Percentiles rank a stretch among this genome's conserved stretches.
These are phyloP conservation scores for Quercus parvula DNA, from an alignment of 306 rosid genomes.

Conservation along the genomic window DNA sequence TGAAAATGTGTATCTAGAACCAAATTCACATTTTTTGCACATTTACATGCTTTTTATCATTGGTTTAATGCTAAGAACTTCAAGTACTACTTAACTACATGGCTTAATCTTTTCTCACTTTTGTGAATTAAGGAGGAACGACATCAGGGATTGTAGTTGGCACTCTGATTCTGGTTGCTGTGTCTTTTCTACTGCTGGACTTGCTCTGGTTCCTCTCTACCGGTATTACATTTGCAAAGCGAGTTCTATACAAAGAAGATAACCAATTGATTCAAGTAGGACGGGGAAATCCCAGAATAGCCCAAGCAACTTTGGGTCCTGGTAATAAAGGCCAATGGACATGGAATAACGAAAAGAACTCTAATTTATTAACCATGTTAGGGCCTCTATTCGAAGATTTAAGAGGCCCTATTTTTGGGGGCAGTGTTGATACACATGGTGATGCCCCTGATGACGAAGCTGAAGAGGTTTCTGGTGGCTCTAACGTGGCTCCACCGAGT, in stretches of 20 bases:
- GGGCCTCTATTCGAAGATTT: conserved; percentile 88
- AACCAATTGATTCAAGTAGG: conserved; percentile 57
- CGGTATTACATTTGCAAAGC: conserved; percentile 80
- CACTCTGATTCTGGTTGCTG: conserved; percentile 45
- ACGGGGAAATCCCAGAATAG: conserved; percentile 53
- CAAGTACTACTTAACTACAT: background rate
- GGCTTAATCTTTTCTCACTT: conserved; percentile 2
- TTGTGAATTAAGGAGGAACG: conserved; percentile 47
- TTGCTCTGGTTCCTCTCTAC: conserved; percentile 74
- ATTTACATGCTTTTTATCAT: background rate
- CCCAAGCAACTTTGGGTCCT: conserved; percentile 77
- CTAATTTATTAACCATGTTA: too few species aligned
- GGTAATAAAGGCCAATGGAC: conserved; percentile 95
- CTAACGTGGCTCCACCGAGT: too few species aligned
- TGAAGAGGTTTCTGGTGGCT: too few species aligned
- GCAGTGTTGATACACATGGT: too few species aligned
- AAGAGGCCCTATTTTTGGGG: conserved; percentile 94
- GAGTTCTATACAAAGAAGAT: conserved; percentile 88
- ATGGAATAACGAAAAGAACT: too few species aligned
- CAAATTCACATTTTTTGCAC: background rate
- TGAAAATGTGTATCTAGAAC: background rate
- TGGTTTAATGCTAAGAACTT: background rate
- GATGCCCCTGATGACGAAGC: too few species aligned
- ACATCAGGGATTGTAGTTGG: conserved; percentile 59
- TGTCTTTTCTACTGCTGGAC: conserved; percentile 42